These are phyloP conservation scores for Xylariaceae sp. DNA, from an alignment of 2,329 filamentous ascomycete species.

Conservation along the genomic window DNA sequence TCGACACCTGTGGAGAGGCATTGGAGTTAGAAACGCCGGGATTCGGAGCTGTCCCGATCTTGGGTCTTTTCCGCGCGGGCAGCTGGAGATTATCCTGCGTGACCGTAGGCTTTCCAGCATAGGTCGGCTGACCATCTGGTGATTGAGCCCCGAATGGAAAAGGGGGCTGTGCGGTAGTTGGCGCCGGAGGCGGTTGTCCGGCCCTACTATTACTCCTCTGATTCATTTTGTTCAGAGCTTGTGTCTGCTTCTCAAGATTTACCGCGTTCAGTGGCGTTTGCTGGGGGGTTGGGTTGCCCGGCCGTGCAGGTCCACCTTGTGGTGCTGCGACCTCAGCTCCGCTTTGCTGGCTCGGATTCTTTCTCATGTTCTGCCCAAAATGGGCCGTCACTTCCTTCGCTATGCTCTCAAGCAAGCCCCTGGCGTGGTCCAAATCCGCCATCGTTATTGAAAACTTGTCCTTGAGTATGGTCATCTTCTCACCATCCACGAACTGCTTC, in stretches of 20 bases:
- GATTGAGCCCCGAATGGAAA: constrained; percentile 52
- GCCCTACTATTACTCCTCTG: constrained; percentile 43
- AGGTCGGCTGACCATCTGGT: constrained; percentile 55
- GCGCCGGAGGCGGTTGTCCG: constrained; percentile 49
- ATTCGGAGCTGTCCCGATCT: constrained; percentile 38
- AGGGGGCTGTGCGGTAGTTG: constrained; percentile 52
- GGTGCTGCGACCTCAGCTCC: constrained; percentile 20
- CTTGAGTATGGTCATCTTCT: constrained; percentile 42
- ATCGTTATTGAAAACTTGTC: constrained; percentile 48
- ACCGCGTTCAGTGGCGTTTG: constrained; percentile 40
- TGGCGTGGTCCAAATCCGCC: constrained; percentile 47
- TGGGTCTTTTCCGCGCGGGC: constrained; percentile 53
- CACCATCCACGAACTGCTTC: constrained; percentile 49
- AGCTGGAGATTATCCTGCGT: constrained; percentile 51
- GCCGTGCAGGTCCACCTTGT: constrained; percentile 27
- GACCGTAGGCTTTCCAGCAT: constrained; percentile 47
- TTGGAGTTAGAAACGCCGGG: constrained; percentile 38
- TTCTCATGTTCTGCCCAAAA: constrained; percentile 26
- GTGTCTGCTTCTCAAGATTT: constrained; percentile 49
- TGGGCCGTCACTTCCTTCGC: constrained; percentile 39
- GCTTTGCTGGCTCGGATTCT: constrained; percentile 30
- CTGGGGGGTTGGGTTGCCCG: constrained; percentile 33
- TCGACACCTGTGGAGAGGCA: constrained; percentile 45
- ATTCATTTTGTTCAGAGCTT: constrained; percentile 44
- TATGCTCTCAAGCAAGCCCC: constrained; percentile 47